phyloP scores from a whole-genome alignment of 108 stramenopile species.

The Asterionellopsis glacialis region DNA sequence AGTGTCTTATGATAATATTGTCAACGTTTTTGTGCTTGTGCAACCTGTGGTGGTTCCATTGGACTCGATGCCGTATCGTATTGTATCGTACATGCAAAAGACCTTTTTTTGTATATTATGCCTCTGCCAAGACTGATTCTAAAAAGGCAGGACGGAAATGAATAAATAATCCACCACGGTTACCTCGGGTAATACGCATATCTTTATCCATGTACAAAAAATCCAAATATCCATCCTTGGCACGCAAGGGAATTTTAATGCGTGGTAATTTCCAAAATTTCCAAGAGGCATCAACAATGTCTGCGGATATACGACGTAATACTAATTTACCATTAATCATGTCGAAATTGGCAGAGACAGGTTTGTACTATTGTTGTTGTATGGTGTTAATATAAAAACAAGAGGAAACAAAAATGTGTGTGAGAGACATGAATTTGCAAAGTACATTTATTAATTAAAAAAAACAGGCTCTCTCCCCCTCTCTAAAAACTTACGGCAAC shows the following conservation, averaged over 20 bases:
- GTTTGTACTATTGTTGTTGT: constrained; percentile 3
- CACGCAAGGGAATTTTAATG: constrained; percentile 9
- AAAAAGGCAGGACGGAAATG: constrained; percentile 44
- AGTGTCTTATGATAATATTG: not conserved
- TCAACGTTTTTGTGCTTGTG: too few species aligned
- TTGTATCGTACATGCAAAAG: too few species aligned
- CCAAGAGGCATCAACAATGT: constrained; percentile 32
- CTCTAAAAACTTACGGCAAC: not conserved
- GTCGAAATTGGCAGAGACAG: constrained; percentile 17
- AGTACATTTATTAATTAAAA: too few species aligned
- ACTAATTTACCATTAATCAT: constrained; percentile 33
- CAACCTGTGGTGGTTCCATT: too few species aligned
- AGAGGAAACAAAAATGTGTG: not conserved
- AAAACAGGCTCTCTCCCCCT: too few species aligned
- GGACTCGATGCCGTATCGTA: too few species aligned
- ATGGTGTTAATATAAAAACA: not conserved
- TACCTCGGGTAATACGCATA: constrained; percentile 44
- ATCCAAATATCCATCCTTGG: constrained; percentile 41
- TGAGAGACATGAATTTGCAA: not conserved
- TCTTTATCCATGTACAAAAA: constrained; percentile 50
- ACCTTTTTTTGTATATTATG: too few species aligned
- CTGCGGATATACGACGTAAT: constrained; percentile 36
- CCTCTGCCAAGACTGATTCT: constrained; percentile 11
- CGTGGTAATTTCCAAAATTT: constrained; percentile 38
- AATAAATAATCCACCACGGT: constrained; percentile 49